Evolutionary conservation across 306 rosid genomes (phyloP).

Genomic region (Castanospermum australe): DNA sequence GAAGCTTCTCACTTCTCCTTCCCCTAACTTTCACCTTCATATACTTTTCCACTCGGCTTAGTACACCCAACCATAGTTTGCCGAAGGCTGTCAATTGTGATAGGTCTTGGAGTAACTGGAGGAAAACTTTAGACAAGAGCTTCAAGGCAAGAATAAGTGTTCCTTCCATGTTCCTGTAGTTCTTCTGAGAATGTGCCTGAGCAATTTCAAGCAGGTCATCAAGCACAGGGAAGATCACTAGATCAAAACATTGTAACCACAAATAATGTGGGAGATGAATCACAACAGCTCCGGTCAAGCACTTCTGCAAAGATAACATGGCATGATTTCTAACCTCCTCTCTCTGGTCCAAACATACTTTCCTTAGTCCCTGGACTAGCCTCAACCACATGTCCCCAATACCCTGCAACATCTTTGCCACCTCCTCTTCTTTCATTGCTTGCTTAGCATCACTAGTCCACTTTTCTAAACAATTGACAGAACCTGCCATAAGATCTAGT

Average conservation of each 20-base stretch:
- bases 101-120: slow-evolving; percentile 65
- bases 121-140: slow-evolving; percentile 82
- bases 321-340: slow-evolving; percentile 93
- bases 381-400: slow-evolving; percentile 97
- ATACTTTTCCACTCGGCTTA: slow-evolving; percentile 66
- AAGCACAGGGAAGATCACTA: slow-evolving; percentile 74
- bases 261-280: slow-evolving; percentile 53
- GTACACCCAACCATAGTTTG: slow-evolving; percentile 85
- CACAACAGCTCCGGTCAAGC: slow-evolving; percentile 72
- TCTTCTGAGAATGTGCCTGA: slow-evolving; percentile 71
- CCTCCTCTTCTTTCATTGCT: slow-evolving; percentile 65
- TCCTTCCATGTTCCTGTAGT: slow-evolving; percentile 91
- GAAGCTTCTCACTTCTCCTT: slow-evolving; percentile 81
- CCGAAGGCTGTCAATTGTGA: slow-evolving; percentile 62
- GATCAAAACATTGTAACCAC: slow-evolving; percentile 89
- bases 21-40: slow-evolving; percentile 78
- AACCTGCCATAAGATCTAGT: slow-evolving; percentile 81
- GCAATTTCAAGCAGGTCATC: slow-evolving; percentile 84
- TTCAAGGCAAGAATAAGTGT: slow-evolving; percentile 79
- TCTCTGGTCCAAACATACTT: slow-evolving; percentile 90
- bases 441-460: slow-evolving; percentile 77
- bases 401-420: slow-evolving; percentile 61
- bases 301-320: slow-evolving; percentile 68
- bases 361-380: slow-evolving; percentile 76
- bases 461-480: slow-evolving; percentile 68